These are phyloP conservation scores for Aspergillus japonicus DNA, from an alignment of 2,329 filamentous ascomycete species.

Conservation along the genomic window DNA sequence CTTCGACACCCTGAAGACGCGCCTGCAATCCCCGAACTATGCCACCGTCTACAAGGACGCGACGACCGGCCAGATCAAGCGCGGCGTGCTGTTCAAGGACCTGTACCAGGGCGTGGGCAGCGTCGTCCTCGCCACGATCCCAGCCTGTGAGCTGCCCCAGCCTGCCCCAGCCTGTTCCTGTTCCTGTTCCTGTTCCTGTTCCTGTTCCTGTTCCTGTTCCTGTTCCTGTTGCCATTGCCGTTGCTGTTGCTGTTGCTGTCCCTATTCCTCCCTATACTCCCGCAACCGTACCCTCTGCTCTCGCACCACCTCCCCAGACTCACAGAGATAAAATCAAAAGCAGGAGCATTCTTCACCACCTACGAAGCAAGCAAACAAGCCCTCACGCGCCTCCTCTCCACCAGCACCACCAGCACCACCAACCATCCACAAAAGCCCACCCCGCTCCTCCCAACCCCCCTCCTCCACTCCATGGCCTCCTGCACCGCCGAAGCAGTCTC, in stretches of 20 bases:
- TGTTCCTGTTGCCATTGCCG: too few species aligned
- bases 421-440: constrained; percentile 6
- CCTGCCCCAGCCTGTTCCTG: too few species aligned
- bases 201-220: too few species aligned
- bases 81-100: constrained; percentile 63
- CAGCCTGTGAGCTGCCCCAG: constrained; percentile 60
- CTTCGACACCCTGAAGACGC: constrained; percentile 85
- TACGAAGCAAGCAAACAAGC: constrained; percentile 74
- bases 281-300: not conserved
- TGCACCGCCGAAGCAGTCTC: constrained; percentile 77
- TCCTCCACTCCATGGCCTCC: constrained; percentile 73
- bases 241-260: too few species aligned
- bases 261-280: too few species aligned
- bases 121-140: constrained; percentile 81
- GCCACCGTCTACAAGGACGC: constrained; percentile 63
- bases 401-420: not conserved
- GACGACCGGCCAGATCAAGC: constrained; percentile 54
- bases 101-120: constrained; percentile 86
- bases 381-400: constrained; percentile 48
- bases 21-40: constrained; percentile 77
- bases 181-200: too few species aligned
- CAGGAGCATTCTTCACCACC: constrained; percentile 84
- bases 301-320: not conserved
- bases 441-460: constrained; percentile 58
- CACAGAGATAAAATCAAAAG: constrained; percentile 39